Conservation (phyloP, 2,329 filamentous ascomycete species). For the Tolypocladium inflatum region DNA sequence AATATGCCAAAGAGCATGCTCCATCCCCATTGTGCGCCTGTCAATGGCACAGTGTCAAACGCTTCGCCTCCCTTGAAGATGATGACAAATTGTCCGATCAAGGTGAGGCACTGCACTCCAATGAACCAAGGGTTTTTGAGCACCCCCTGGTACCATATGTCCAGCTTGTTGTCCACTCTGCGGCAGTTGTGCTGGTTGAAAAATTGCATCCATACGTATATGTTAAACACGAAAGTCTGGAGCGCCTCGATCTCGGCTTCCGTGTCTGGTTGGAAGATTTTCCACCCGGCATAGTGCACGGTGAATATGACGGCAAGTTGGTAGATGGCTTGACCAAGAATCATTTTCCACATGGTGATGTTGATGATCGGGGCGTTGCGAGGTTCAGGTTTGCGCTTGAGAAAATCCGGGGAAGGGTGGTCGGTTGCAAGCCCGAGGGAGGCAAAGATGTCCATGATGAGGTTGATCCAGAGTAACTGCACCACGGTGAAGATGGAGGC, state of each 20-base stretch:
- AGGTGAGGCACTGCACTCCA: slow-evolving; percentile 54
- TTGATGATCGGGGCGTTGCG: slow-evolving; percentile 67
- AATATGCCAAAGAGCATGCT: slow-evolving; percentile 59
- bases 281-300: slow-evolving; percentile 50
- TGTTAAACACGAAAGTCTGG: slow-evolving; percentile 71
- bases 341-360: slow-evolving; percentile 83
- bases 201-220: slow-evolving; percentile 84
- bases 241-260: slow-evolving; percentile 23
- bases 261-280: slow-evolving; percentile 44
- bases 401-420: slow-evolving; percentile 44
- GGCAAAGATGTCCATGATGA: slow-evolving; percentile 62
- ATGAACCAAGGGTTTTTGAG: slow-evolving; percentile 69
- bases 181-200: slow-evolving; percentile 78
- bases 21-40: slow-evolving; percentile 60
- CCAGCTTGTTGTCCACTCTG: slow-evolving; percentile 72
- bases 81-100: slow-evolving; percentile 63
- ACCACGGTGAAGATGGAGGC: slow-evolving; percentile 49
- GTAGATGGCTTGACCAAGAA: slow-evolving; percentile 70
- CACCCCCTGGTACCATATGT: slow-evolving; percentile 68
- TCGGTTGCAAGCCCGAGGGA: slow-evolving; percentile 56
- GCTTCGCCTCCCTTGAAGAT: slow-evolving; percentile 60
- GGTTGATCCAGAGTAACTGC: slow-evolving; percentile 58
- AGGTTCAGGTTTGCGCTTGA: slow-evolving; percentile 59
- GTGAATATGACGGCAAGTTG: slow-evolving; percentile 54
- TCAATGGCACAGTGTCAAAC: slow-evolving; percentile 52